phyloP scores from a whole-genome alignment of 768 basidiomycete genomes.

The Leccinum uliginosum region DNA sequence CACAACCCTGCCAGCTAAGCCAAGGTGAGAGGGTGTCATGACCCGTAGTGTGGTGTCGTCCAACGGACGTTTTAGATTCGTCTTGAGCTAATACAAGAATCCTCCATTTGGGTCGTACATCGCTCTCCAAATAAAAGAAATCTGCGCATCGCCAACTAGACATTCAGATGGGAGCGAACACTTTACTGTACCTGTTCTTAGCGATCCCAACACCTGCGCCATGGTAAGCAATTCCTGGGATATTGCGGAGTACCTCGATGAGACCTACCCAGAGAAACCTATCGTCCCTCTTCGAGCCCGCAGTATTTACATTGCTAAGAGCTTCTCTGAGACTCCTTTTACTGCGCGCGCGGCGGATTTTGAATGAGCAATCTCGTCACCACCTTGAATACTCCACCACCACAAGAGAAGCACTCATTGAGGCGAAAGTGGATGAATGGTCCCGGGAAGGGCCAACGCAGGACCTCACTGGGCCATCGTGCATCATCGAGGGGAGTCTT shows the following conservation, averaged over 20 bases:
- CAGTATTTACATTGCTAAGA: neutral
- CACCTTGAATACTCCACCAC: slow-evolving; percentile 37
- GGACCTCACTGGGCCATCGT: slow-evolving; percentile 26
- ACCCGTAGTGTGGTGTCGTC: neutral
- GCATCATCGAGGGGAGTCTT: slow-evolving; percentile 11
- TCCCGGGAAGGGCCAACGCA: slow-evolving; percentile 32
- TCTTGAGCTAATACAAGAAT: slow-evolving; percentile 30
- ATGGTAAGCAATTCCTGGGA: slow-evolving; percentile 28
- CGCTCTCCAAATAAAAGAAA: slow-evolving; percentile 16
- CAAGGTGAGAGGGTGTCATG: slow-evolving; percentile 24
- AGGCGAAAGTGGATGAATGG: slow-evolving; percentile 37
- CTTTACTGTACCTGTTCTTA: slow-evolving; percentile 33
- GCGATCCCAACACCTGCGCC: slow-evolving; percentile 27
- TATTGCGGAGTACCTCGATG: slow-evolving; percentile 36
- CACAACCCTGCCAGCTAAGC: slow-evolving; percentile 36
- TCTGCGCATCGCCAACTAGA: slow-evolving; percentile 24
- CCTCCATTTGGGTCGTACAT: slow-evolving; percentile 31
- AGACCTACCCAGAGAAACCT: slow-evolving; percentile 30
- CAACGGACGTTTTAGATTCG: slow-evolving; percentile 19
- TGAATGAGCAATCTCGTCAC: slow-evolving; percentile 32
- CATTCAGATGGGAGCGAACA: slow-evolving; percentile 13
- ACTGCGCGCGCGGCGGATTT: slow-evolving; percentile 19
- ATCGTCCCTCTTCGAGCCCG: slow-evolving; percentile 22
- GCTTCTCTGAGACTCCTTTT: slow-evolving; percentile 10
- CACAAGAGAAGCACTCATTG: slow-evolving; percentile 30